Conservation (phyloP, 768 basidiomycete genomes). For the Mycena alexandri region DNA sequence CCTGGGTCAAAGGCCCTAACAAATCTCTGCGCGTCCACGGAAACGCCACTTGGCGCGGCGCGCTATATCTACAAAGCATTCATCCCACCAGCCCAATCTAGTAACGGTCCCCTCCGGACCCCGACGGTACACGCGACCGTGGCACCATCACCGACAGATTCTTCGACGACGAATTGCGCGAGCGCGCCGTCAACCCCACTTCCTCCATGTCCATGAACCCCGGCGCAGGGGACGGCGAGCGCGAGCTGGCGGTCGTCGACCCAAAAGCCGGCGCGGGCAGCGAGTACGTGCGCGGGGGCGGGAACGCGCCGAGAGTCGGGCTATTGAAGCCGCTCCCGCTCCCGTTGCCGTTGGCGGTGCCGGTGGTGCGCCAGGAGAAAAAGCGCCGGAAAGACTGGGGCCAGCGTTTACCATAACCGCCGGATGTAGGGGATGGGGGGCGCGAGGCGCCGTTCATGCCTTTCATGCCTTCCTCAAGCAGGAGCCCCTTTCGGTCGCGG, state of each 20-base stretch:
- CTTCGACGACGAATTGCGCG: constrained; percentile 76
- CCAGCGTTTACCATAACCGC: constrained; percentile 48
- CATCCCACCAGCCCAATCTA: neutral
- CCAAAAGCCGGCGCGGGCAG: constrained; percentile 55
- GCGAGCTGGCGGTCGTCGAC: constrained; percentile 54
- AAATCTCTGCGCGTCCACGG: too few relatives aligned
- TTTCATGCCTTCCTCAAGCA: constrained; percentile 66
- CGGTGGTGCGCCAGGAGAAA: constrained; percentile 44
- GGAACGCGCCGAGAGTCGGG: constrained; percentile 46
- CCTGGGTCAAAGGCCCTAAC: too few relatives aligned
- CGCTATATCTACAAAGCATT: too few relatives aligned
- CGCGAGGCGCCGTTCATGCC: constrained; percentile 38
- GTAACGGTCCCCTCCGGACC: constrained; percentile 28
- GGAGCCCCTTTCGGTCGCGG: constrained; percentile 53
- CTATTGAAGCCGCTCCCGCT: constrained; percentile 40
- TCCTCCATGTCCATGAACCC: constrained; percentile 53
- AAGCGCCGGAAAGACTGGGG: constrained; percentile 52
- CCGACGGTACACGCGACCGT: constrained; percentile 52
- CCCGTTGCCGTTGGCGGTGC: constrained; percentile 38
- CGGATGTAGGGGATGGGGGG: constrained; percentile 52
- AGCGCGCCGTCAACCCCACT: constrained; percentile 61
- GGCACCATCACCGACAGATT: constrained; percentile 69
- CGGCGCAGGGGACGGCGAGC: constrained; percentile 64
- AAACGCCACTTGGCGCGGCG: too few relatives aligned
- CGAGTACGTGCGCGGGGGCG: constrained; percentile 52